Base-by-base conservation (phyloP, 371 early-diverging fungal species). In the Nematocida parisii region DNA sequence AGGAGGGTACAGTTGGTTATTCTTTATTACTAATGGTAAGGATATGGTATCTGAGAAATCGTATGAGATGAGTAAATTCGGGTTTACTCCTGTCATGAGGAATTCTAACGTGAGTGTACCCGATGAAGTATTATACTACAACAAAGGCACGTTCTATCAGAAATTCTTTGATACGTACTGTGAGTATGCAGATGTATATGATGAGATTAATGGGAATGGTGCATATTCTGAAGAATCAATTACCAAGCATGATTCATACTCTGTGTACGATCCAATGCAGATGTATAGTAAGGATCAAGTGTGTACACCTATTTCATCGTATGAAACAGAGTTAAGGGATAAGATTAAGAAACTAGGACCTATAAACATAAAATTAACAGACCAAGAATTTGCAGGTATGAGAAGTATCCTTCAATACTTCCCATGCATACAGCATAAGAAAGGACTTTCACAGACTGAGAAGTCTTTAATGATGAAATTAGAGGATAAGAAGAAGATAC, bases 161-260 rank as follows among this genome's bases (percentile, higher is more conserved):
- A 47, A 40, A 20, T 75, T 52, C 54, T 72, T 75, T 18, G 56
- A 66, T 42, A 5, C 56, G 15, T 75, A 75, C 75, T 75, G 75
- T 68, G 60, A 67, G 20, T 22, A 68, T 11, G 40, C 56, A 55
- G 56, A 27, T 7, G 50, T 75, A 13, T 57, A 68, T 44, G 13
- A 24, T 11, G 18, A 45, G 5, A 11, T 75, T 7, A 27, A 67
- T 42, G 44, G 24, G n/a, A 45, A 33, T 18, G 66, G 66, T 15
- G 75, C 44, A n/a, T 75, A 18, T 44, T 42, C 42, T 40, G 44
- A 64, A 42, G 27, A 64, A n/a, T 27, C 24, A 55, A 24, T 54
- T 39, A 2, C 3, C 1, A 50, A 67, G 6, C 13, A 67, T 6
- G n/a, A n/a, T 50, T 45, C 6, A 13, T 9, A 46, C 9, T 13